Evolutionary conservation across 139 green algal genomes (phyloP), one percentile per base, ranked within the genome.

Genomic region (Deuterostichococcus epilithicus): DNA sequence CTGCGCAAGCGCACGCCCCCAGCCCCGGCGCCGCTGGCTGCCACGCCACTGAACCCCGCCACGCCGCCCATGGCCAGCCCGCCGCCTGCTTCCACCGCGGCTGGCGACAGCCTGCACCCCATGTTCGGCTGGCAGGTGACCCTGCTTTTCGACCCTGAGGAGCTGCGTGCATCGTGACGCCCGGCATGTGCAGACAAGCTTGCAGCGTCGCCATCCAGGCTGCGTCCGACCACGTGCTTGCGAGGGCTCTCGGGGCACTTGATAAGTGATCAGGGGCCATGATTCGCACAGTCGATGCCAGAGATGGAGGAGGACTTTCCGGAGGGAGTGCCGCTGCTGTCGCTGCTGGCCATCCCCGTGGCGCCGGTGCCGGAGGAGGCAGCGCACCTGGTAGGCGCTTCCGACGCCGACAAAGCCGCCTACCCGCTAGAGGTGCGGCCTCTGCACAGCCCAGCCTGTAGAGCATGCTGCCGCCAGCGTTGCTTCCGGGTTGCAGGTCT

Each of bases 281-380:
- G n/a, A n/a, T n/a, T n/a, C n/a, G n/a, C n/a, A n/a, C 52, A 70
- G 30, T 25, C 32, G 25, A 60, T 81, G 32, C 59, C 70, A 5
- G 70, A 81, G 76, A 63, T 81, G 52, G 36, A 35, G 26, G 37
- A 73, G 18, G 44, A 63, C 22, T 66, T 75, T 34, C 63, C 42
- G 23, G 66, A 76, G 22, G 78, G 73, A 26, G 52, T 45, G 1
- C 78, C 78, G n/a, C 66, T 82, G 36, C 30, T 82, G 35, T 59
- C 70, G 28, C 67, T 82, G 65, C 65, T 78, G 34, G 30, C 45
- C 33, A 63, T 52, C 13, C 78, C 78, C 20, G 47, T 38, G 20
- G n/a, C 36, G 5, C 67, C 58, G 2, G 72, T 68, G 23, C 47
- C 30, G 36, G 47, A 78, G 34, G 78, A 82, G 52, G 73, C 39